These are phyloP conservation scores for Epichloe amarillans DNA, from an alignment of 2,329 filamentous ascomycete species.

Conservation along the genomic window DNA sequence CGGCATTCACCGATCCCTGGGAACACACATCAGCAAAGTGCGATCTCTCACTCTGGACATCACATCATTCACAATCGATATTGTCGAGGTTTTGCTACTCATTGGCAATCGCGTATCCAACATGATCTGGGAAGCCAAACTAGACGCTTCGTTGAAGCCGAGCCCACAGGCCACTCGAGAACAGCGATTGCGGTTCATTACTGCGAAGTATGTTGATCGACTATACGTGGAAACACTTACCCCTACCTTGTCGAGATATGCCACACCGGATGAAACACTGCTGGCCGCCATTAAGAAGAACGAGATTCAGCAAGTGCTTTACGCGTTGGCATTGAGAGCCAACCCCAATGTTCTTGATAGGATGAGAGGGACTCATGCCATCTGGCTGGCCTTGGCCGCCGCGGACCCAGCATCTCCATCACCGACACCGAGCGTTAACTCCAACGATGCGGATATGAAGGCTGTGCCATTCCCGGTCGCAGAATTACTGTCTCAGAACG, in stretches of 20 bases:
- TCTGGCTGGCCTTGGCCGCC: slow-evolving; percentile 83
- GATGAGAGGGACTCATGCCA: slow-evolving; percentile 73
- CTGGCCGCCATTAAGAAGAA: slow-evolving; percentile 92
- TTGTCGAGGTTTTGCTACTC: slow-evolving; percentile 82
- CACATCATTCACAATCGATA: slow-evolving; percentile 91
- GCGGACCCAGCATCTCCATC: slow-evolving; percentile 77
- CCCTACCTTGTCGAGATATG: slow-evolving; percentile 59
- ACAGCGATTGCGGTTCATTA: slow-evolving; percentile 89
- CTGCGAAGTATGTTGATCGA: slow-evolving; percentile 80
- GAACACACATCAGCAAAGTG: slow-evolving; percentile 95
- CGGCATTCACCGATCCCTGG: slow-evolving; percentile 88
- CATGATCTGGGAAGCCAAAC: slow-evolving; percentile 84
- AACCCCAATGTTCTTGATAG: slow-evolving; percentile 80
- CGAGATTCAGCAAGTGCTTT: slow-evolving; percentile 85
- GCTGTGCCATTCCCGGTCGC: slow-evolving; percentile 71
- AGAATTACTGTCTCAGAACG: slow-evolving; percentile 85
- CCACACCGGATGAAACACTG: slow-evolving; percentile 73
- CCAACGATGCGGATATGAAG: slow-evolving; percentile 34
- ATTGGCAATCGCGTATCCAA: slow-evolving; percentile 93
- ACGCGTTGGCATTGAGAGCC: slow-evolving; percentile 72
- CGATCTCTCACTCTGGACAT: slow-evolving; percentile 91
- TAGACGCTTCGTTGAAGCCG: slow-evolving; percentile 65
- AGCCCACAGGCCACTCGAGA: slow-evolving; percentile 68
- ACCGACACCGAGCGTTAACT: slow-evolving; percentile 29
- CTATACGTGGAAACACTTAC: slow-evolving; percentile 71